Conservation (phyloP, 2,329 filamentous ascomycete species). For the Pseudocercospora crystallina region DNA sequence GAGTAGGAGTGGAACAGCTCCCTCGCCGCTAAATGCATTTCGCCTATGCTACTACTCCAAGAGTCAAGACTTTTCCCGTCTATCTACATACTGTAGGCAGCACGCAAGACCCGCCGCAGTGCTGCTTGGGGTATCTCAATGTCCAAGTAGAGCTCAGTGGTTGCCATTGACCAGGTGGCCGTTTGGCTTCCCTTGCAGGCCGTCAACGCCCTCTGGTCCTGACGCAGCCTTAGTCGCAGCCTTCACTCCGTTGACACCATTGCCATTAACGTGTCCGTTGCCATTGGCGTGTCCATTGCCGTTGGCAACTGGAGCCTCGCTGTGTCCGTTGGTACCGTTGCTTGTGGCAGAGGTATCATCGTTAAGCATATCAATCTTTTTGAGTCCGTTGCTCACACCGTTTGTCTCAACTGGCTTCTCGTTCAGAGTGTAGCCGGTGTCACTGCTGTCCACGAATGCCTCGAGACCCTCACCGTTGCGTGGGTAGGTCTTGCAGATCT, state of each 20-base stretch:
- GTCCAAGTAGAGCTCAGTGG: not conserved
- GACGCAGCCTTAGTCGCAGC: conserved; percentile 32
- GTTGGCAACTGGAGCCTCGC: not conserved
- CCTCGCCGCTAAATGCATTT: no score
- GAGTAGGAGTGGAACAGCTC: no score
- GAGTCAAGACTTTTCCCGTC: no score
- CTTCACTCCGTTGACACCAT: conserved; percentile 22
- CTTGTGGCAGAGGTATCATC: conserved; percentile 30
- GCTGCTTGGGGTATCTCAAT: not conserved
- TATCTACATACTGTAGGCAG: no score
- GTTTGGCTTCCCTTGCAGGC: conserved; percentile 24
- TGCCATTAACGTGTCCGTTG: conserved; percentile 13
- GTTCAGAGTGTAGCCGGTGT: conserved; percentile 62
- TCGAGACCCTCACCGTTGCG: conserved; percentile 66
- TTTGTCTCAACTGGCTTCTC: conserved; percentile 39
- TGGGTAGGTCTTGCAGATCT: conserved; percentile 61
- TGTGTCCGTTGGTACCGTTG: conserved; percentile 19
- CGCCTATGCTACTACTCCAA: no score
- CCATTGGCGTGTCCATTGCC: conserved; percentile 20
- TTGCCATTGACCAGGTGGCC: conserved; percentile 22
- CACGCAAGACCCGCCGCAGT: no score
- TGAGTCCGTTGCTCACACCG: conserved; percentile 27
- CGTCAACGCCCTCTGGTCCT: conserved; percentile 33
- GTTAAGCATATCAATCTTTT: conserved; percentile 37
- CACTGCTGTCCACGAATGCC: conserved; percentile 67